Conservation (phyloP, 352 stramenopile genomes). For the Phytopythium montanum region DNA sequence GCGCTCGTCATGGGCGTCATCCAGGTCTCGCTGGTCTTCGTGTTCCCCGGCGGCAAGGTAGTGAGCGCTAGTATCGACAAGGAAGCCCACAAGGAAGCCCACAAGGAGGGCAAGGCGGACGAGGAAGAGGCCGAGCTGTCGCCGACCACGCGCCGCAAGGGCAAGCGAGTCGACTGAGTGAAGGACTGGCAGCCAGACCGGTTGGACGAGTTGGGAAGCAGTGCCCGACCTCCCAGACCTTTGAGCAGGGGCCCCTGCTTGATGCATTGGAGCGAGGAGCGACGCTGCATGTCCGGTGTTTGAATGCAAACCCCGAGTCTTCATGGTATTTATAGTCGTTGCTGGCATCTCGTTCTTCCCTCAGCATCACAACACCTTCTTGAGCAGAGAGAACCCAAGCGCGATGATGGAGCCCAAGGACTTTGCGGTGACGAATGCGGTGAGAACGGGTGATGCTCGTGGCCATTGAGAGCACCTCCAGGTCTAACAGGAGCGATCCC, state of each 20-base stretch:
- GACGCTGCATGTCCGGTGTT: not conserved
- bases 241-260: not conserved
- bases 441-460: slow-evolving; percentile 7
- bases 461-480: not conserved
- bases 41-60: slow-evolving; percentile 44
- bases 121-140: slow-evolving; percentile 1
- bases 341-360: not conserved
- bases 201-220: not conserved
- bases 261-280: not conserved
- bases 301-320: not conserved
- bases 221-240: not conserved
- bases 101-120: slow-evolving; percentile 1
- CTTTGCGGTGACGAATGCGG: slow-evolving; percentile 50
- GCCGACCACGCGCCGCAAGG: slow-evolving; percentile 6
- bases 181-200: not conserved
- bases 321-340: not conserved
- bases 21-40: slow-evolving; percentile 61
- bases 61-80: slow-evolving; percentile 11
- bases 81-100: slow-evolving; percentile 20
- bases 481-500: not conserved
- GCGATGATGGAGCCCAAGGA: slow-evolving; percentile 53
- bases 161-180: slow-evolving; percentile 1
- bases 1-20: slow-evolving; percentile 65
- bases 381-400: not conserved
- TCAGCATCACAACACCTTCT: not conserved